Conservation (phyloP, 768 basidiomycete genomes). For the Piloderma croceum region DNA sequence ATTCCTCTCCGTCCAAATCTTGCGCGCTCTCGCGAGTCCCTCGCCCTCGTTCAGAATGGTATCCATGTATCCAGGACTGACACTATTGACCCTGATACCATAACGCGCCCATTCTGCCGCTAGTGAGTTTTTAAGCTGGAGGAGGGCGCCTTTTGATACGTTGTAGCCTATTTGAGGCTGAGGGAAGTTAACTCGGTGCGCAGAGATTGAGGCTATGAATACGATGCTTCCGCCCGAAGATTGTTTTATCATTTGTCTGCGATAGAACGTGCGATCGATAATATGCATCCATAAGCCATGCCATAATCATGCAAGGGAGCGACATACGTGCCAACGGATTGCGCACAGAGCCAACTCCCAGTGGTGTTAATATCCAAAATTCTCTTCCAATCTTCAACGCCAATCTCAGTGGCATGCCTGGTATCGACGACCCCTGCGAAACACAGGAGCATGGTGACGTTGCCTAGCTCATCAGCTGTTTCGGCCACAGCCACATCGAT, state of each 20-base stretch:
- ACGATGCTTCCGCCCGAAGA: constrained; percentile 20
- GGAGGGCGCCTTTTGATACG: constrained; percentile 36
- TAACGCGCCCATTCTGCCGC: constrained; percentile 39
- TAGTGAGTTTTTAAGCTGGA: constrained; percentile 34
- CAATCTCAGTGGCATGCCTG: constrained; percentile 27
- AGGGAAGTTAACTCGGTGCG: constrained; percentile 36
- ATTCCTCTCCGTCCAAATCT: constrained; percentile 34
- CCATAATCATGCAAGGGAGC: background rate
- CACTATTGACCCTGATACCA: constrained; percentile 38
- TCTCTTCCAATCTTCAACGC: constrained; percentile 29
- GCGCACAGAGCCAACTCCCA: constrained; percentile 41
- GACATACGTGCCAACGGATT: constrained; percentile 34
- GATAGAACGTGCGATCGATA: too few relatives aligned
- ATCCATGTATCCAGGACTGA: constrained; percentile 41
- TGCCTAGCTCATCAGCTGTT: constrained; percentile 25
- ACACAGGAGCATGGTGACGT: constrained; percentile 35
- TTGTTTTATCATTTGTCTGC: background rate
- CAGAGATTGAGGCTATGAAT: constrained; percentile 40
- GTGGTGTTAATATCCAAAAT: constrained; percentile 39
- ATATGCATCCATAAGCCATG: too few relatives aligned
- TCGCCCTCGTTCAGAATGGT: constrained; percentile 36
- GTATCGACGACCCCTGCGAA: constrained; percentile 38
- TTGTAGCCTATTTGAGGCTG: constrained; percentile 38
- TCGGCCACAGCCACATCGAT: constrained; percentile 18
- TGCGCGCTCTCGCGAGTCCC: constrained; percentile 25